phyloP scores from a whole-genome alignment of 441 rosid genomes.

The Isatis lusitanica region DNA sequence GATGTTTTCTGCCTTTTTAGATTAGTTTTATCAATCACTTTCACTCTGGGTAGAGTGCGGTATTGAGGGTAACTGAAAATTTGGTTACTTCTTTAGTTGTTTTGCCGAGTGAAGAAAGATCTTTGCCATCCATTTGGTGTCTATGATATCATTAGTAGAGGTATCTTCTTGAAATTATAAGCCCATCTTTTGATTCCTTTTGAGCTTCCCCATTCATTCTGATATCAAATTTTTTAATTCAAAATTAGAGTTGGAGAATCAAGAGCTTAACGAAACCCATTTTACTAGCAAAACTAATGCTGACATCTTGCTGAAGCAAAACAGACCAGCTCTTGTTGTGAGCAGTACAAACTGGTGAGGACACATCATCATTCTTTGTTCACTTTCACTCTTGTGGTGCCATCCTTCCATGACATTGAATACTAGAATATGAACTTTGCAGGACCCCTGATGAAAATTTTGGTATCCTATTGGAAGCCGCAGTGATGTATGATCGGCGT shows the following conservation, averaged over 20 bases:
- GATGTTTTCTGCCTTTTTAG: slow-evolving; percentile 10
- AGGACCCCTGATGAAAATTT: slow-evolving; percentile 99
- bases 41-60: neutral
- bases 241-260: slow-evolving; percentile 36
- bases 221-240: slow-evolving; percentile 15
- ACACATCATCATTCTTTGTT: slow-evolving; percentile 26
- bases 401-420: slow-evolving; percentile 14
- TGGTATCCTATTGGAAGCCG: slow-evolving; percentile 91
- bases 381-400: slow-evolving; percentile 7
- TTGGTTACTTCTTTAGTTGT: slow-evolving; percentile 56
- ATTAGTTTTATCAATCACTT: neutral
- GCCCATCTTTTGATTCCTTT: neutral
- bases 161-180: slow-evolving; percentile 40
- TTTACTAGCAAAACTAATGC: slow-evolving; percentile 51
- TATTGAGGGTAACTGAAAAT: neutral
- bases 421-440: slow-evolving; percentile 34
- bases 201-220: slow-evolving; percentile 10
- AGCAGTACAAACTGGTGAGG: slow-evolving; percentile 97
- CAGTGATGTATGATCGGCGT: slow-evolving; percentile 93
- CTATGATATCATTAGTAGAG: slow-evolving; percentile 60
- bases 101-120: slow-evolving; percentile 68
- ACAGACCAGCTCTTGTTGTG: slow-evolving; percentile 86
- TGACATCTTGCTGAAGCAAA: slow-evolving; percentile 52
- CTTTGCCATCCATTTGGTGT: slow-evolving; percentile 55
- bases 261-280: slow-evolving; percentile 51